A percentile compares a stretch with the other conserved stretches of the same genome.
Conservation (phyloP, 2,329 filamentous ascomycete genomes). For the Cladosporium sphaerospermum region DNA sequence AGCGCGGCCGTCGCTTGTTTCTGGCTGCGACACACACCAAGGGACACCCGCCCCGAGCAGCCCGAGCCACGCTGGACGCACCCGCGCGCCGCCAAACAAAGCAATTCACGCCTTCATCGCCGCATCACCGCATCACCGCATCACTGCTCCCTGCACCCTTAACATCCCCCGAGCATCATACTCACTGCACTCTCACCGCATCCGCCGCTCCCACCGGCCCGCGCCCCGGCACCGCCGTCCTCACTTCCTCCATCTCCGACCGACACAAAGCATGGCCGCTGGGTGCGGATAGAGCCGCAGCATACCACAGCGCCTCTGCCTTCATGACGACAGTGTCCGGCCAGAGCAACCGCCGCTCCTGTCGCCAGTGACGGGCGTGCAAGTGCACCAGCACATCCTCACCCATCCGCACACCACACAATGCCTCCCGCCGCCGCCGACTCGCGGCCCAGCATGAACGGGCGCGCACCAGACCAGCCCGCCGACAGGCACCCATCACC, state of each 20-base stretch:
- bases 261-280: slow-evolving; percentile 7
- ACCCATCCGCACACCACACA: not conserved
- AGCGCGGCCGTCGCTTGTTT: not conserved
- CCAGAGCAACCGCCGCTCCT: not conserved
- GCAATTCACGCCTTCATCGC: slow-evolving; percentile 1
- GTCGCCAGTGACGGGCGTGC: slow-evolving; percentile 3
- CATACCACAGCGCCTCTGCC: slow-evolving; percentile 6
- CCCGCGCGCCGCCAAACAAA: slow-evolving; percentile 5
- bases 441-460: slow-evolving; percentile 1
- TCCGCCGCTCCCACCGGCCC: not conserved
- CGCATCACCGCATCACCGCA: slow-evolving; percentile 6
- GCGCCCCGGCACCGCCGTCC: not conserved
- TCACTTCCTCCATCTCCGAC: not conserved
- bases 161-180: slow-evolving; percentile 3
- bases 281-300: slow-evolving; percentile 6
- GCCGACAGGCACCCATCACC: not conserved
- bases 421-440: slow-evolving; percentile 1
- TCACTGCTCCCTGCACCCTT: slow-evolving; percentile 15
- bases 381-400: not conserved
- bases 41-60: not conserved
- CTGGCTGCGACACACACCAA: not conserved
- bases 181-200: not conserved
- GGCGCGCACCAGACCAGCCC: slow-evolving; percentile 1
- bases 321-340: slow-evolving; percentile 3
- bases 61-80: not conserved